These are phyloP conservation scores for Haplosporangium gracile DNA, from an alignment of 192 early-diverging fungal genomes.

Conservation along the genomic window DNA sequence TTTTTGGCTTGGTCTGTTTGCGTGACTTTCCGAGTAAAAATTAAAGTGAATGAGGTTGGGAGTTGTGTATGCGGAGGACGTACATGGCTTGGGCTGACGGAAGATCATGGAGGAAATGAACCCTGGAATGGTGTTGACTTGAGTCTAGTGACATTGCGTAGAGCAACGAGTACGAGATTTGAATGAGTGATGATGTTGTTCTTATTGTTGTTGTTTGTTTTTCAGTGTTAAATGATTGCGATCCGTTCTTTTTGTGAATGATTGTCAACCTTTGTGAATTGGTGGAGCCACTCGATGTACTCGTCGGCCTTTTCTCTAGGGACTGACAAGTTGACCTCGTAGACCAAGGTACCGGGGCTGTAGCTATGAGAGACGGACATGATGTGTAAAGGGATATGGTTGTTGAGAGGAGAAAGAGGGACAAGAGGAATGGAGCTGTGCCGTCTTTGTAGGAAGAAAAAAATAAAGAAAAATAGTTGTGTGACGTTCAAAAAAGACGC, in stretches of 20 bases:
- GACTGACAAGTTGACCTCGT: slow-evolving; percentile 68
- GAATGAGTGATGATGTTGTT: neutral
- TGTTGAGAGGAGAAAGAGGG: neutral
- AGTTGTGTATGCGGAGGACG: neutral
- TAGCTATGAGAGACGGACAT: slow-evolving; percentile 22
- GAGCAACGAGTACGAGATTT: neutral
- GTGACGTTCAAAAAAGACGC: slow-evolving; percentile 6
- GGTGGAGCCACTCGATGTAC: slow-evolving; percentile 60
- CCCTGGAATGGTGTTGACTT: slow-evolving; percentile 28
- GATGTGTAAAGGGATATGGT: neutral
- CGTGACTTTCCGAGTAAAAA: neutral
- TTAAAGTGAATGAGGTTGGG: neutral
- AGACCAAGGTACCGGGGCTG: slow-evolving; percentile 41
- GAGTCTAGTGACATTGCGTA: neutral
- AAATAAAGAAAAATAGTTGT: neutral
- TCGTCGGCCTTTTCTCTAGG: slow-evolving; percentile 57
- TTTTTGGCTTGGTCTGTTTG: neutral
- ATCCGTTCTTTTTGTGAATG: neutral
- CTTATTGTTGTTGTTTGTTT: too few relatives aligned
- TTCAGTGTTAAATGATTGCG: neutral
- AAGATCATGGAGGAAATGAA: slow-evolving; percentile 47
- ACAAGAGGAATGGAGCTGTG: neutral
- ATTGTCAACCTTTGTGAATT: slow-evolving; percentile 49
- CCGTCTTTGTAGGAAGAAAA: neutral
- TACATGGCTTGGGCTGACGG: slow-evolving; percentile 42